Evolutionary conservation across 371 early-diverging fungal species (phyloP).

Genomic region (Batkoa obscura): DNA sequence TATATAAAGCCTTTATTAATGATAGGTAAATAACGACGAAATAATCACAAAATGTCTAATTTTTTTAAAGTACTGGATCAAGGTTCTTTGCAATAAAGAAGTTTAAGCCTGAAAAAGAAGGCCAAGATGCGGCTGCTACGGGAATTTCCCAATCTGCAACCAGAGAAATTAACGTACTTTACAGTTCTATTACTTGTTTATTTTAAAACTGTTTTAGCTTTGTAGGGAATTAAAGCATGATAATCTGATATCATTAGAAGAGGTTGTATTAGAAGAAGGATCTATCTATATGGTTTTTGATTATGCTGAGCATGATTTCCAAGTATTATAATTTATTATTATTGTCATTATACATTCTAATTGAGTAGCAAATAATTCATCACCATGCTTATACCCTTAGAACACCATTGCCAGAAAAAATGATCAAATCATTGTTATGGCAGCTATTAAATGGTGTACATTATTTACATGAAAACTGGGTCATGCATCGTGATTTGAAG

Average conservation of each 20-base stretch:
- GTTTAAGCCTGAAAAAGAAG: slow-evolving; percentile 89
- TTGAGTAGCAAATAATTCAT: slow-evolving; percentile 63
- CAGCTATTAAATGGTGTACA: slow-evolving; percentile 80
- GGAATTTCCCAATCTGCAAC: slow-evolving; percentile 91
- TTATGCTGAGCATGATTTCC: slow-evolving; percentile 83
- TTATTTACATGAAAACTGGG: slow-evolving; percentile 83
- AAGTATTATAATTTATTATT: slow-evolving; percentile 24
- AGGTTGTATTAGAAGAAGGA: slow-evolving; percentile 74
- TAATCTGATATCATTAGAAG: slow-evolving; percentile 63
- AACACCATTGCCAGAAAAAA: slow-evolving; percentile 58
- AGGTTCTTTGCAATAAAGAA: slow-evolving; percentile 55
- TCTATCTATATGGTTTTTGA: slow-evolving; percentile 89
- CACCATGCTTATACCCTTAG: slow-evolving; percentile 48
- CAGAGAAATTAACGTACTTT: slow-evolving; percentile 61
- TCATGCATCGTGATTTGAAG: slow-evolving; percentile 80
- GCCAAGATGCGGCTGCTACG: slow-evolving; percentile 48
- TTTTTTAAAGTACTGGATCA: too few species aligned
- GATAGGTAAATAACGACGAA: too few species aligned
- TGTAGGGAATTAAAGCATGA: slow-evolving; percentile 78
- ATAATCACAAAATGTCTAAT: slow-evolving; percentile 16
- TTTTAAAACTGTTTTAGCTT: too few species aligned
- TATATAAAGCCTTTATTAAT: slow-evolving; percentile 55
- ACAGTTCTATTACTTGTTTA: too few species aligned
- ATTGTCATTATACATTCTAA: neutral
- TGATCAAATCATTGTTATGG: slow-evolving; percentile 75